phyloP scores from a whole-genome alignment of 768 basidiomycete species.

The Mycena haematopus region DNA sequence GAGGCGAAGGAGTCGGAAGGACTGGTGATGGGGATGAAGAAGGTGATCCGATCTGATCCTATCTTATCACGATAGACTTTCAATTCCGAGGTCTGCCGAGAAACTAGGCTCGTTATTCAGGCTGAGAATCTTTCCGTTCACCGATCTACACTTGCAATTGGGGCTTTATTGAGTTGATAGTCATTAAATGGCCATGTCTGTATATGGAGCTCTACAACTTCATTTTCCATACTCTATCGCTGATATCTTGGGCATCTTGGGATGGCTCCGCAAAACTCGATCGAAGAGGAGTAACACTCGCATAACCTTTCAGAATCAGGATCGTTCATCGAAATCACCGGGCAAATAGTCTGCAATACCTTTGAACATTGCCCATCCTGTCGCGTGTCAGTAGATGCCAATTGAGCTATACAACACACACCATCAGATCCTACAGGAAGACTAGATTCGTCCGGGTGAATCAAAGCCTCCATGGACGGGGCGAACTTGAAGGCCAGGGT shows the following conservation, averaged over 20 bases:
- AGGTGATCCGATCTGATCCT: no score
- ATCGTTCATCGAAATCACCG: background rate
- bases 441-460: slow-evolving; percentile 60
- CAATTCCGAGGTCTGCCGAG: no score
- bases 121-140: no score
- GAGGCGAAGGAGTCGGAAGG: no score
- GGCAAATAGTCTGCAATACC: slow-evolving; percentile 33
- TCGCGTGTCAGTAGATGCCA: background rate
- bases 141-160: no score
- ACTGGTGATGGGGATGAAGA: no score
- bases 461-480: slow-evolving; percentile 69
- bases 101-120: no score
- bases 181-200: background rate
- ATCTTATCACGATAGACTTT: no score
- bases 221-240: slow-evolving; percentile 60
- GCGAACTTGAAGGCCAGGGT: slow-evolving; percentile 75
- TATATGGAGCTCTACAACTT: slow-evolving; percentile 49
- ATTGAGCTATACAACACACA: background rate
- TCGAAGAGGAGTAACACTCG: slow-evolving; percentile 79
- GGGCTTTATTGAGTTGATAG: no score
- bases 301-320: slow-evolving; percentile 43
- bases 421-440: slow-evolving; percentile 82
- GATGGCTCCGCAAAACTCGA: slow-evolving; percentile 76
- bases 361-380: slow-evolving; percentile 71
- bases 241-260: slow-evolving; percentile 38